Percentiles rank a stretch among this genome's conserved stretches.
phyloP scores from a whole-genome alignment of 495 filamentous ascomycete species.

The Penicillium tannophilum region DNA sequence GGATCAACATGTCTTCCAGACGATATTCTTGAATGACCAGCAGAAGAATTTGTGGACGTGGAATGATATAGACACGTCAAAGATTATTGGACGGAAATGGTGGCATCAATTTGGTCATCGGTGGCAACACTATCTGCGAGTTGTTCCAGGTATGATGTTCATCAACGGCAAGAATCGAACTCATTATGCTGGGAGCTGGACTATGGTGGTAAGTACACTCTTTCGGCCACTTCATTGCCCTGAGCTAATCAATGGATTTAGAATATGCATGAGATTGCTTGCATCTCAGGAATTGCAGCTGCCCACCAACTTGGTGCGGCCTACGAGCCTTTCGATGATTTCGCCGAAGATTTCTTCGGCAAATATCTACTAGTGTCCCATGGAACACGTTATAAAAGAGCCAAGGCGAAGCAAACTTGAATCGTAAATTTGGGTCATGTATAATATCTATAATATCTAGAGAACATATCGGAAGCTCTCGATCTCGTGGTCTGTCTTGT shows the following conservation, averaged over 20 bases:
- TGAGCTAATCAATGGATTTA: constrained; percentile 16
- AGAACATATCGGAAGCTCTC: constrained; percentile 36
- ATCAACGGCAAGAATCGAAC: constrained; percentile 72
- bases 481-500: constrained; percentile 36
- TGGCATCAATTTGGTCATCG: constrained; percentile 86
- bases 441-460: constrained; percentile 11
- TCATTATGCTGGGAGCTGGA: constrained; percentile 74
- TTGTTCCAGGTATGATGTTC: constrained; percentile 79
- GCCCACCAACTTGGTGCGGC: constrained; percentile 75
- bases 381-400: constrained; percentile 46
- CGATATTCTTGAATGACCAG: constrained; percentile 77
- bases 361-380: constrained; percentile 58
- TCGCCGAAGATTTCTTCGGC: constrained; percentile 58
- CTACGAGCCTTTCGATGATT: constrained; percentile 68
- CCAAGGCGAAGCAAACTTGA: constrained; percentile 17
- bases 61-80: constrained; percentile 65
- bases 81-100: constrained; percentile 74
- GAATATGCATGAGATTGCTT: constrained; percentile 83
- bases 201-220: constrained; percentile 61
- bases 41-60: constrained; percentile 69
- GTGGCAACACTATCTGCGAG: constrained; percentile 77
- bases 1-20: constrained; percentile 76
- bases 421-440: neutral
- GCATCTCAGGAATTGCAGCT: constrained; percentile 76
- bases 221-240: neutral